phyloP scores from a whole-genome alignment of 2,329 filamentous ascomycete species.

The Aspergillus thermomutatus region DNA sequence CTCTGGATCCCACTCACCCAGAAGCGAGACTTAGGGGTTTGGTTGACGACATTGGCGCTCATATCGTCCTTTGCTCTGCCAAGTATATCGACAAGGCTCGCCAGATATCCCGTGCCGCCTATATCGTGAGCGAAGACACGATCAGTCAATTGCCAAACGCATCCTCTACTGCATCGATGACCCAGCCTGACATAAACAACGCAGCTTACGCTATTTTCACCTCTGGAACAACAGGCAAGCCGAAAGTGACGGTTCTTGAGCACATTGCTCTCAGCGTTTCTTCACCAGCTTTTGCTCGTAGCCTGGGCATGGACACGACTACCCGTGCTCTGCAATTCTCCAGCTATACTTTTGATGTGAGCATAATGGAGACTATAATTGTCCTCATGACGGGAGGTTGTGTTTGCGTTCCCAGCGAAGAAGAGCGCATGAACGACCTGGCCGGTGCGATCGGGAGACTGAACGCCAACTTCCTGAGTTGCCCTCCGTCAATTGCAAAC shows the following conservation, averaged over 20 bases:
- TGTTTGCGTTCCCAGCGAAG: slow-evolving; percentile 55
- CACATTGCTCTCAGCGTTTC: slow-evolving; percentile 58
- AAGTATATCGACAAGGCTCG: slow-evolving; percentile 27
- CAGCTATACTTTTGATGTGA: slow-evolving; percentile 55
- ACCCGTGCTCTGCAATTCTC: slow-evolving; percentile 60
- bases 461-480: slow-evolving; percentile 52
- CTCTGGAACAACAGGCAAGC: slow-evolving; percentile 54
- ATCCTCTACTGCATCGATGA: slow-evolving; percentile 12
- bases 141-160: slow-evolving; percentile 25
- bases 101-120: slow-evolving; percentile 23
- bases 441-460: slow-evolving; percentile 49
- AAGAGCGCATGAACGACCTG: slow-evolving; percentile 51
- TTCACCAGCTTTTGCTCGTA: slow-evolving; percentile 50
- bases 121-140: slow-evolving; percentile 26
- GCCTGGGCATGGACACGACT: slow-evolving; percentile 48
- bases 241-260: slow-evolving; percentile 61
- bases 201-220: slow-evolving; percentile 61
- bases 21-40: slow-evolving; percentile 34
- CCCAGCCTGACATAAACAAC: slow-evolving; percentile 21
- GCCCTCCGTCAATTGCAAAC: slow-evolving; percentile 59
- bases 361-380: slow-evolving; percentile 53
- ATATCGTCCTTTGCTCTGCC: slow-evolving; percentile 33
- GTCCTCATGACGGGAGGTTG: slow-evolving; percentile 57
- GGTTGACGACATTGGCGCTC: slow-evolving; percentile 33
- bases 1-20: slow-evolving; percentile 40